Evolutionary conservation across 768 basidiomycete species (phyloP).

Genomic region (Auricularia cornea): DNA sequence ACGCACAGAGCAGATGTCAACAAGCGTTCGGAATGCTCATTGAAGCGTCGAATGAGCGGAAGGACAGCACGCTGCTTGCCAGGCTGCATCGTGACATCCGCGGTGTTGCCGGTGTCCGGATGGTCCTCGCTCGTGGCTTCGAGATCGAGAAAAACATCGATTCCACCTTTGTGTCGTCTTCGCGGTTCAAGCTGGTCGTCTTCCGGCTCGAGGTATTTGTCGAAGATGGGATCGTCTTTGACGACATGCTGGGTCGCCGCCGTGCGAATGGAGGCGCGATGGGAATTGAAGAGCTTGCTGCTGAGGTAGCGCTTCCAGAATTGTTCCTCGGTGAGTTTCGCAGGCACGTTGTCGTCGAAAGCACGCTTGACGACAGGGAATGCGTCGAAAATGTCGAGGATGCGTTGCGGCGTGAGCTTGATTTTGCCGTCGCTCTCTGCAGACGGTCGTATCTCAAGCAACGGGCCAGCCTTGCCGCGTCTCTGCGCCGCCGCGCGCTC

Average conservation of each 20-base stretch:
- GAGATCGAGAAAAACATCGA: slow-evolving; percentile 76
- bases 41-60: slow-evolving; percentile 93
- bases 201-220: slow-evolving; percentile 91
- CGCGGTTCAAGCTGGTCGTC: slow-evolving; percentile 87
- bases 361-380: slow-evolving; percentile 92
- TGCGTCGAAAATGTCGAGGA: slow-evolving; percentile 95
- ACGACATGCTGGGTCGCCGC: slow-evolving; percentile 77
- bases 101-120: slow-evolving; percentile 82
- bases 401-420: slow-evolving; percentile 81
- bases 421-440: slow-evolving; percentile 81
- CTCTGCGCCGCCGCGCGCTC: slow-evolving; percentile 63
- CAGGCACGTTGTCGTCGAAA: slow-evolving; percentile 83
- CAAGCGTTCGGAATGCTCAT: slow-evolving; percentile 90
- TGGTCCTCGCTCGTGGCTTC: slow-evolving; percentile 89
- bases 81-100: slow-evolving; percentile 92
- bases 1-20: slow-evolving; percentile 57
- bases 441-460: slow-evolving; percentile 84
- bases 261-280: slow-evolving; percentile 86
- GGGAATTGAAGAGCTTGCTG: slow-evolving; percentile 90
- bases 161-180: slow-evolving; percentile 50
- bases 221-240: slow-evolving; percentile 88
- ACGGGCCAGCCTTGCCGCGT: slow-evolving; percentile 75
- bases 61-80: slow-evolving; percentile 81
- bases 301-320: slow-evolving; percentile 98
- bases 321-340: slow-evolving; percentile 76